Percentiles rank a stretch among this genome's conserved stretches.
Conservation (phyloP, 306 rosid genomes). For the Pachyrhizus erosus region DNA sequence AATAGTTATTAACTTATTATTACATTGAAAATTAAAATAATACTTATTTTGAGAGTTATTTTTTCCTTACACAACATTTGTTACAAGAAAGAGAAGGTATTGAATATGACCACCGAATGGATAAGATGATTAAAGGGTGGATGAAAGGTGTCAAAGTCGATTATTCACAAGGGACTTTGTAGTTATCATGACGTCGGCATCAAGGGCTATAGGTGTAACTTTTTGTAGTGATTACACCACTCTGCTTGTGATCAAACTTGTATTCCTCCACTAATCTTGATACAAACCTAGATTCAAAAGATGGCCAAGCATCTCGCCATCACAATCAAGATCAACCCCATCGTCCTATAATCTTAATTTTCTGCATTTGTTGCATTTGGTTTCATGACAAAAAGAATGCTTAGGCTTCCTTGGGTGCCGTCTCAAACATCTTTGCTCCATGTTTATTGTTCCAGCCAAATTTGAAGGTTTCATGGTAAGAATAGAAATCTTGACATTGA, state of each 20-base stretch:
- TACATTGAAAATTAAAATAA: too few species aligned
- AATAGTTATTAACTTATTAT: too few species aligned
- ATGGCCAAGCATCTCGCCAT: not conserved
- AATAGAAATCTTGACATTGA: not conserved
- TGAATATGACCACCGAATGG: not conserved
- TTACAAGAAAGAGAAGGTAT: too few species aligned
- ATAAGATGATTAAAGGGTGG: not conserved
- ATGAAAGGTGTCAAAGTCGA: not conserved
- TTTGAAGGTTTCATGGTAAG: not conserved
- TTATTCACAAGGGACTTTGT: not conserved
- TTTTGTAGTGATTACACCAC: not conserved
- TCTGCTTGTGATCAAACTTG: not conserved
- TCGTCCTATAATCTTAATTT: not conserved
- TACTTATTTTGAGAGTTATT: too few species aligned
- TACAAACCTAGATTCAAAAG: not conserved
- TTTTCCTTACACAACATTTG: too few species aligned
- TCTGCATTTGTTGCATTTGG: not conserved
- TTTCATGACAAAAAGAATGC: not conserved
- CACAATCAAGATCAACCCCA: not conserved
- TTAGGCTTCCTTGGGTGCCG: not conserved
- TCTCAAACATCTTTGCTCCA: not conserved
- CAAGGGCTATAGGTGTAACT: not conserved
- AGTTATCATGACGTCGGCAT: not conserved
- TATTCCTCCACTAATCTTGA: not conserved
- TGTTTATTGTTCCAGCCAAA: not conserved